Evolutionary conservation across 2,329 filamentous ascomycete species (phyloP).

Genomic region (Sphaceloma murrayae): DNA sequence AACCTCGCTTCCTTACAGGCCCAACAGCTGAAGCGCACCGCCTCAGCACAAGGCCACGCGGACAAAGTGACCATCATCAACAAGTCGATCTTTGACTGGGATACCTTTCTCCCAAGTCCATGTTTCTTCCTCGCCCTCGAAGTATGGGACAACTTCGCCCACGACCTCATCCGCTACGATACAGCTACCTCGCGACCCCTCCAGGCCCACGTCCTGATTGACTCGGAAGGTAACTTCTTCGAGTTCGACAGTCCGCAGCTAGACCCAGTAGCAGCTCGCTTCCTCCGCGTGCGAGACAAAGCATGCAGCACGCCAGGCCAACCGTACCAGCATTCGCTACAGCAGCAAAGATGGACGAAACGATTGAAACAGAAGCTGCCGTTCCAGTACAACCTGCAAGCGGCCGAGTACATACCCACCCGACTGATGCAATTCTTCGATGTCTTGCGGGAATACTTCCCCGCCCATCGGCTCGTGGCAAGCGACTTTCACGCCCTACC

Average conservation of each 20-base stretch:
- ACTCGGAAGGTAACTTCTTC: constrained; percentile 77
- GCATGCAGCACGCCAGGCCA: constrained; percentile 53
- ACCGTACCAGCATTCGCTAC: background rate
- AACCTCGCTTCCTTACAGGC: constrained; percentile 70
- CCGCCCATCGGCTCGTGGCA: constrained; percentile 75
- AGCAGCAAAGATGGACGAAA: constrained; percentile 39
- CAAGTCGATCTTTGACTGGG: constrained; percentile 89
- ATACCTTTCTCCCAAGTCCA: constrained; percentile 73
- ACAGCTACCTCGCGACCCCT: constrained; percentile 67
- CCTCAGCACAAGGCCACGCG: constrained; percentile 63
- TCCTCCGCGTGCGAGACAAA: constrained; percentile 72
- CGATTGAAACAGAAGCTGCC: constrained; percentile 56
- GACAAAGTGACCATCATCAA: constrained; percentile 92
- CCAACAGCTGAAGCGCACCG: constrained; percentile 56
- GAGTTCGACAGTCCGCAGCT: constrained; percentile 80
- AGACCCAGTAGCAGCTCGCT: constrained; percentile 74
- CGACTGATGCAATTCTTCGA: constrained; percentile 95
- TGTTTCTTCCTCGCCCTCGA: constrained; percentile 98
- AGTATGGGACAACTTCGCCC: constrained; percentile 96
- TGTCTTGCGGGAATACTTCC: constrained; percentile 78
- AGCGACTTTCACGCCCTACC: constrained; percentile 86
- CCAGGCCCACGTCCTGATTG: constrained; percentile 82
- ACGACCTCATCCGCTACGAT: constrained; percentile 90
- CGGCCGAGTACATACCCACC: constrained; percentile 87
- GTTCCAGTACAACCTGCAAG: constrained; percentile 33